A percentile compares a stretch with the other conserved stretches of the same genome.
phyloP scores from a whole-genome alignment of 352 stramenopile species.

The Phytophthora pistaciae region DNA sequence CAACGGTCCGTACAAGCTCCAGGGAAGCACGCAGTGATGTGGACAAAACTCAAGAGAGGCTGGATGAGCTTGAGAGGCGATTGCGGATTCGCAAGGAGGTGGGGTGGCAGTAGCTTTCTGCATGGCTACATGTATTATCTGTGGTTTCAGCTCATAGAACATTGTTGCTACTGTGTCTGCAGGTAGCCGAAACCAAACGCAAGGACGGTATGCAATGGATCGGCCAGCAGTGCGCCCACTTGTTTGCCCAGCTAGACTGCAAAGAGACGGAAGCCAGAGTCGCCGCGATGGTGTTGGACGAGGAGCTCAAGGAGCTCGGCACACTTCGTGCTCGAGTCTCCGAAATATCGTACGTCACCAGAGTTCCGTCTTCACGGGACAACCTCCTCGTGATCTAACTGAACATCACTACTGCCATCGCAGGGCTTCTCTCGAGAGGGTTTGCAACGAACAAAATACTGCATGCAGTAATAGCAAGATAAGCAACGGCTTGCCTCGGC shows the following conservation, averaged over 20 bases:
- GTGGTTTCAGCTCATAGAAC: neutral
- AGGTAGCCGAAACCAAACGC: conserved; percentile 48
- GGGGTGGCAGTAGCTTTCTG: neutral
- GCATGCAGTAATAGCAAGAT: neutral
- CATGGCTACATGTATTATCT: neutral
- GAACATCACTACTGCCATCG: neutral
- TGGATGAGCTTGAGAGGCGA: conserved; percentile 37
- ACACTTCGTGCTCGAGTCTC: conserved; percentile 19
- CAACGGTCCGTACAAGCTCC: conserved; percentile 6
- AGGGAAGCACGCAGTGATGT: conserved; percentile 22
- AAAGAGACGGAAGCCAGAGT: conserved; percentile 61
- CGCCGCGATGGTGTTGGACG: conserved; percentile 37
- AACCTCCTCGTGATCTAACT: neutral
- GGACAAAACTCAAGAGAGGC: conserved; percentile 28
- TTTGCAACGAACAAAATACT: conserved; percentile 1
- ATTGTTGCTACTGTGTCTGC: conserved; percentile 2
- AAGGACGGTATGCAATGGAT: conserved; percentile 69
- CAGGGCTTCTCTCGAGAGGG: conserved; percentile 13
- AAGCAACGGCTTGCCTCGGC: conserved; percentile 6
- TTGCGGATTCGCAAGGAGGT: conserved; percentile 42
- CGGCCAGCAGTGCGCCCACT: conserved; percentile 59
- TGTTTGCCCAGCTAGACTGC: conserved; percentile 70
- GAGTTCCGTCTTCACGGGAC: neutral
- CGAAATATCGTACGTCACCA: conserved; percentile 22
- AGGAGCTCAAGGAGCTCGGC: conserved; percentile 38